Conservation (phyloP, 768 basidiomycete genomes). For the Rhodotorula toruloides region DNA sequence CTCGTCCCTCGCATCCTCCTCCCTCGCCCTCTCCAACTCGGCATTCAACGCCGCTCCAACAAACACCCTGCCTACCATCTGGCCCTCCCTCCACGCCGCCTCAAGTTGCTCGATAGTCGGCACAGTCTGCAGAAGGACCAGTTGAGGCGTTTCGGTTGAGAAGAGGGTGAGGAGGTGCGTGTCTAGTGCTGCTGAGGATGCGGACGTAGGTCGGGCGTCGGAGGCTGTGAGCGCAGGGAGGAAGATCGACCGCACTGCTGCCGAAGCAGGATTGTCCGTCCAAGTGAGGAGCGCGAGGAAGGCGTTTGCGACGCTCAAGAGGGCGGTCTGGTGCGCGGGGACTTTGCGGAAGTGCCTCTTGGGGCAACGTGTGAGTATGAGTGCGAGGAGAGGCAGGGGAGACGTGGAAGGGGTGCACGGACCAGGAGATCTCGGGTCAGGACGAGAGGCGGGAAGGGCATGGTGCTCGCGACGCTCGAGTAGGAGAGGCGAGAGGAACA, state of each 20-base stretch:
- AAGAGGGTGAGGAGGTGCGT: conserved; percentile 12
- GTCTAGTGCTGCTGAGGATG: not conserved
- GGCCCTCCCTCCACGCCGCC: conserved; percentile 4
- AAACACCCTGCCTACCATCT: conserved; percentile 9
- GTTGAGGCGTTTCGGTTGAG: not conserved
- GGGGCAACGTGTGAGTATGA: too few relatives aligned
- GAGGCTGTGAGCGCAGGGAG: conserved; percentile 21
- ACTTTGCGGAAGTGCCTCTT: conserved; percentile 29
- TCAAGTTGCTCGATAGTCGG: conserved; percentile 12
- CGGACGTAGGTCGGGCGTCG: not conserved
- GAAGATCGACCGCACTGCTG: conserved; percentile 24
- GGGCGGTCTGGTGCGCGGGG: conserved; percentile 6
- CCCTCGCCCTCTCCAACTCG: conserved; percentile 23
- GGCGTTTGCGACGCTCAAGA: conserved; percentile 6
- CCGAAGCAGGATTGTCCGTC: not conserved
- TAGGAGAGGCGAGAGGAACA: too few relatives aligned
- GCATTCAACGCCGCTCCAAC: conserved; percentile 7
- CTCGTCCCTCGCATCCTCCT: conserved; percentile 15
- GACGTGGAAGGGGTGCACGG: too few relatives aligned
- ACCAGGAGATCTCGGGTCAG: too few relatives aligned
- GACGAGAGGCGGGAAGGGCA: too few relatives aligned
- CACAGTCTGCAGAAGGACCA: conserved; percentile 24
- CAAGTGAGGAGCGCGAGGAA: conserved; percentile 29
- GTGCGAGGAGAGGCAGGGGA: too few relatives aligned
- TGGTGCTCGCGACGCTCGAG: too few relatives aligned